These are phyloP conservation scores for Edaphochlamys debaryana DNA, from an alignment of 139 green algal genomes.

Conservation along the genomic window DNA sequence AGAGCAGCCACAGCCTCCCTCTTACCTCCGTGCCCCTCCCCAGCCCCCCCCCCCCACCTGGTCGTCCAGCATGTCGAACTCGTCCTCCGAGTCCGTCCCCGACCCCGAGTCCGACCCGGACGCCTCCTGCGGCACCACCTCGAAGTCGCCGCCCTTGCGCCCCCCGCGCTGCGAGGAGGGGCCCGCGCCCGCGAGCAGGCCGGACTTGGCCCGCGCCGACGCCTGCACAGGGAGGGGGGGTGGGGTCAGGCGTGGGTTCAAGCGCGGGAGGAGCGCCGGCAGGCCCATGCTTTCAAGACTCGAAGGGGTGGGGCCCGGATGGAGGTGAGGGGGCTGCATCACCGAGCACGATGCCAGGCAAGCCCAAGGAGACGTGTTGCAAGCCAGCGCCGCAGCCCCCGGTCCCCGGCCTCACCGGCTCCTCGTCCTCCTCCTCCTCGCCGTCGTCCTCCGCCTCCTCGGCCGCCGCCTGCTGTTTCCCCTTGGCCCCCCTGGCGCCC, in stretches of 20 bases:
- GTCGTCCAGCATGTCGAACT: slow-evolving; percentile 74
- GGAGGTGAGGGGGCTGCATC: too few relatives aligned
- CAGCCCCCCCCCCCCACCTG: too few relatives aligned
- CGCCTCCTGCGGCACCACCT: slow-evolving; percentile 62
- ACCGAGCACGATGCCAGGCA: too few relatives aligned
- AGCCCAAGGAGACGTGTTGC: too few relatives aligned
- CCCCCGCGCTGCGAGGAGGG: background rate
- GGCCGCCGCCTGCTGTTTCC: slow-evolving; percentile 23
- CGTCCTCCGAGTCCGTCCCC: slow-evolving; percentile 67
- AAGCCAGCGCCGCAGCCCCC: too few relatives aligned
- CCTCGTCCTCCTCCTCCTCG: slow-evolving; percentile 47
- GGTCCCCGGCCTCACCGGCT: too few relatives aligned
- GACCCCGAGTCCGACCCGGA: slow-evolving; percentile 35
- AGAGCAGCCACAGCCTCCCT: too few relatives aligned
- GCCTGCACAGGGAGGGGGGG: background rate
- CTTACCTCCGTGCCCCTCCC: too few relatives aligned
- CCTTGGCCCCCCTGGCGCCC: background rate
- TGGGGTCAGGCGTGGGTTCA: too few relatives aligned
- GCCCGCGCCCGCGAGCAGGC: slow-evolving; percentile 3
- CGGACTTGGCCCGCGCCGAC: slow-evolving; percentile 1
- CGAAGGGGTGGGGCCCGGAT: too few relatives aligned
- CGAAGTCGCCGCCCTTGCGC: slow-evolving; percentile 36
- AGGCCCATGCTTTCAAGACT: too few relatives aligned
- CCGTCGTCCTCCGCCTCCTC: background rate
- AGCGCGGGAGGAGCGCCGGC: too few relatives aligned